phyloP scores from a whole-genome alignment of 129 eudicot genomes.

The Dittrichia graveolens region DNA sequence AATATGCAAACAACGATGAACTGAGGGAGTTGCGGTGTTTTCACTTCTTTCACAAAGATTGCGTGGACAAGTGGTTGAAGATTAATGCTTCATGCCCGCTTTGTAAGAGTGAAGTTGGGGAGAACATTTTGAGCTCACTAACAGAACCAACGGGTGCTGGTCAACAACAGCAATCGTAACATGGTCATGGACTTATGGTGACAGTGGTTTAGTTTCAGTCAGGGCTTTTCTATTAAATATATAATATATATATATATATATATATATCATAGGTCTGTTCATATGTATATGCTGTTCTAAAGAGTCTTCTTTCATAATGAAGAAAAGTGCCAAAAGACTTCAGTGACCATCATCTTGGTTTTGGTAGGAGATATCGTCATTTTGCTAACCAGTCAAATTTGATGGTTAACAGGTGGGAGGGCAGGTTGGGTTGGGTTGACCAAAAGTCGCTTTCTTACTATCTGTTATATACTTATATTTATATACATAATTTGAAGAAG shows the following conservation, averaged over 20 bases:
- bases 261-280: conserved; percentile 8
- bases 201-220: conserved; percentile 25
- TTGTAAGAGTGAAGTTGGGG: conserved; percentile 92
- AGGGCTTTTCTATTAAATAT: conserved; percentile 18
- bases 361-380: conserved; percentile 21
- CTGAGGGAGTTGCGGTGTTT: conserved; percentile 73
- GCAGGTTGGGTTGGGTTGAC: not conserved
- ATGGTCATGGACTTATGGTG: conserved; percentile 2
- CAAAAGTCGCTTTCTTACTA: not conserved
- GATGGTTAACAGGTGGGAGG: not conserved
- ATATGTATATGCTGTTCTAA: conserved; percentile 31
- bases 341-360: not conserved
- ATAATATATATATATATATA: not conserved
- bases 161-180: conserved; percentile 29
- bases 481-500: too few species aligned
- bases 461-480: too few species aligned
- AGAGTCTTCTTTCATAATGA: conserved; percentile 32
- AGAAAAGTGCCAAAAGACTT: conserved; percentile 17
- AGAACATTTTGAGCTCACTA: conserved; percentile 52
- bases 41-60: conserved; percentile 93
- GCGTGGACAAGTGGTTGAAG: conserved; percentile 95
- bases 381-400: not conserved
- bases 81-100: conserved; percentile 88
- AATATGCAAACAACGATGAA: conserved; percentile 91
- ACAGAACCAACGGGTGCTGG: conserved; percentile 45